phyloP scores from a whole-genome alignment of 2,329 filamentous ascomycete species.

The Aspergillus sp. region DNA sequence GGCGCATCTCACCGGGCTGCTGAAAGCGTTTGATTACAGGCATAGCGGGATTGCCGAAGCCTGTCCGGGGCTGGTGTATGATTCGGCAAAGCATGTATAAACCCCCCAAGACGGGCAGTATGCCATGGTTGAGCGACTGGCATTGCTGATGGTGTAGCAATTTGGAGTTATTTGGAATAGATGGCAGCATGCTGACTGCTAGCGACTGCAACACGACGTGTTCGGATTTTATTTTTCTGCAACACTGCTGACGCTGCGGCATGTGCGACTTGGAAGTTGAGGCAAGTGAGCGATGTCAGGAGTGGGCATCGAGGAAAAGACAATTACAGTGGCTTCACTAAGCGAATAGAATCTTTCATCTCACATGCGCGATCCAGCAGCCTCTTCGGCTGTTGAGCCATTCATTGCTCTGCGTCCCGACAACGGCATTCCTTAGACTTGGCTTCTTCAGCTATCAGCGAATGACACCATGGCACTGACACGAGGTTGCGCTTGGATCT shows the following conservation, averaged over 20 bases:
- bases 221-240: conserved; percentile 7
- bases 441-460: conserved; percentile 4
- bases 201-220: conserved; percentile 9
- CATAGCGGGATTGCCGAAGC: conserved; percentile 52
- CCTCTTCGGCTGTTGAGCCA: conserved; percentile 1
- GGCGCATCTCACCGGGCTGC: conserved; percentile 70
- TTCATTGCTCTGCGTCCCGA: conserved; percentile 6
- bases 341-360: conserved; percentile 15
- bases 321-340: no score
- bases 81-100: conserved; percentile 7
- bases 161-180: conserved; percentile 10
- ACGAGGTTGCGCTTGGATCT: conserved; percentile 14
- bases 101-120: conserved; percentile 14
- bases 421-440: neutral
- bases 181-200: conserved; percentile 9
- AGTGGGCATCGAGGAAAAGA: neutral
- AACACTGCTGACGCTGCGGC: conserved; percentile 6
- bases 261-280: conserved; percentile 1
- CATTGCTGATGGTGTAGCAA: conserved; percentile 9
- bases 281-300: neutral
- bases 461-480: conserved; percentile 5
- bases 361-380: conserved; percentile 18
- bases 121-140: conserved; percentile 6
- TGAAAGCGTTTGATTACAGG: conserved; percentile 77
- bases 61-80: conserved; percentile 29